phyloP scores from a whole-genome alignment of 306 rosid genomes.

The Fragaria ananassa region DNA sequence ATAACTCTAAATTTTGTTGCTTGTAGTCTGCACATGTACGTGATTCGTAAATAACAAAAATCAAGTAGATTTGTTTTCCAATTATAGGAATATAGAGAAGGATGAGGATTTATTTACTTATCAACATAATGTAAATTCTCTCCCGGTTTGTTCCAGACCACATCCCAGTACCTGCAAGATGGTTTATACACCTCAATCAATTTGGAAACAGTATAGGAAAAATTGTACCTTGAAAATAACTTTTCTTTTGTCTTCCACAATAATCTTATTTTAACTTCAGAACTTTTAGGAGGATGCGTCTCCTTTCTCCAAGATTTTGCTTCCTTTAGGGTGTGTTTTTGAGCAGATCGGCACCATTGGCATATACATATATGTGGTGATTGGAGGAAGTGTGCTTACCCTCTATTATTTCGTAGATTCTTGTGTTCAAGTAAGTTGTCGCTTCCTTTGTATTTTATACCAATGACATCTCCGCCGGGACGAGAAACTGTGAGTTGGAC shows the following conservation, averaged over 20 bases:
- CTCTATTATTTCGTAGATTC: slow-evolving; percentile 40
- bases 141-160: slow-evolving; percentile 48
- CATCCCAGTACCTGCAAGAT: slow-evolving; percentile 56
- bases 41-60: not conserved
- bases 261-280: too few species aligned
- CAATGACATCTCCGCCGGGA: slow-evolving; percentile 56
- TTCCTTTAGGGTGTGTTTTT: not conserved
- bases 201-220: not conserved
- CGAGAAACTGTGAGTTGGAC: slow-evolving; percentile 44
- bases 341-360: not conserved
- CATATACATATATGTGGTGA: not conserved
- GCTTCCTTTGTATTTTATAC: slow-evolving; percentile 45
- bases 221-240: not conserved
- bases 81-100: not conserved
- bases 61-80: not conserved
- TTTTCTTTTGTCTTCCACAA: not conserved
- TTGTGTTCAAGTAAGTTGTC: slow-evolving; percentile 45
- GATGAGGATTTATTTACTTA: not conserved
- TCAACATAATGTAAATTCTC: not conserved
- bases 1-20: slow-evolving; percentile 41
- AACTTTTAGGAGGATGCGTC: not conserved
- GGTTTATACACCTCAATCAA: not conserved
- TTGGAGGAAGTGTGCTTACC: slow-evolving; percentile 34
- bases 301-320: not conserved
- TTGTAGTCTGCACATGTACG: slow-evolving; percentile 31